Evolutionary conservation across 257 asterid species (phyloP), one percentile per base, ranked within the genome.

Genomic region (Solanum pennellii): DNA sequence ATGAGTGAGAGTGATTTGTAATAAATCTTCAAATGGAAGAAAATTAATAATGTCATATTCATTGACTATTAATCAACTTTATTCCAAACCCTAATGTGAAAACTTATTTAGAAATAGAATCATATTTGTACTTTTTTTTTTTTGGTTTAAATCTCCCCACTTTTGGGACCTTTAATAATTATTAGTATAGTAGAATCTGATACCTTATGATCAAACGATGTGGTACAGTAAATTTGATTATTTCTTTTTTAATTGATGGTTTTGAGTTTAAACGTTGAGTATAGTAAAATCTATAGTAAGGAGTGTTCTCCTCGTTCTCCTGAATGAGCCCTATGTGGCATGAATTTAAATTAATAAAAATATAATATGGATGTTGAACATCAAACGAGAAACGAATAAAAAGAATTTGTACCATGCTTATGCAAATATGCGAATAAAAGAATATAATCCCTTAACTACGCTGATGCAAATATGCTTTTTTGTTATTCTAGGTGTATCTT

Each of bases 361-460:
- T 59, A 2, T 0, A 6, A 3, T 3, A 1, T 18, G 0, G 2
- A 18, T 20, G 3, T 20, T 7, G 12, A 56, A 56, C 25, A 0
- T 20, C 25, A 18, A 56, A 56, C 2, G 5, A 18, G 25, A 59
- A 59, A 59, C n/a, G 0, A 52, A 52, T 52, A 52, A 56, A 56
- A 56, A 56, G 2, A 56, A 20, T 18, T 20, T 20, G 66, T 59
- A 0, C 66, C 66, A 59, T 59, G 12, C 25, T 20, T 59, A 18
- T 7, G 12, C 66, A 59, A 59, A 59, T 59, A 59, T 59, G 65
- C 59, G 6, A 45, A 45, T 45, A 45, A 47, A 47, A 14, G 2
- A 47, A 47, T 12, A 13, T 47, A 16, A 47, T 47, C 18, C 16
- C 52, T 45, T 45, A 12, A 12, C 18, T 15, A 4, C 4, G 16